These are phyloP conservation scores for Penicillium italicum DNA, from an alignment of 2,329 filamentous ascomycete genomes.

Conservation along the genomic window DNA sequence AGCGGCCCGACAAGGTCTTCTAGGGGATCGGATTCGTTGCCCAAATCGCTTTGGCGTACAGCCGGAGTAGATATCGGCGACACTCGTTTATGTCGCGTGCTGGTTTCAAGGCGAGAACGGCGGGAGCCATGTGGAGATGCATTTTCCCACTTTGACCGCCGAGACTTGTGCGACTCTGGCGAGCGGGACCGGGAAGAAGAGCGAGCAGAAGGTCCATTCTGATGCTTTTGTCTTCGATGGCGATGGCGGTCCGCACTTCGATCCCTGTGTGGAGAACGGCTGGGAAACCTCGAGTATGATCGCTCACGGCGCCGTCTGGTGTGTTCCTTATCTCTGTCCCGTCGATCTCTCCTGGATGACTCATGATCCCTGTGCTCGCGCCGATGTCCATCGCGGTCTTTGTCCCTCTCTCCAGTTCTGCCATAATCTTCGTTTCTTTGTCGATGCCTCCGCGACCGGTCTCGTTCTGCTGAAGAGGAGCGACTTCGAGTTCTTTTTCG, in stretches of 20 bases:
- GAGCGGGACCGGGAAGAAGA: slow-evolving; percentile 10
- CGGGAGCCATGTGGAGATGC: slow-evolving; percentile 1
- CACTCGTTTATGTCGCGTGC: neutral
- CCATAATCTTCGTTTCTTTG: slow-evolving; percentile 22
- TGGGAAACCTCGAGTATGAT: slow-evolving; percentile 21
- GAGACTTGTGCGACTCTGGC: neutral
- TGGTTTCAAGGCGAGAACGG: slow-evolving; percentile 4
- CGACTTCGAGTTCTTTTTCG: slow-evolving; percentile 29
- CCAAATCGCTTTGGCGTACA: slow-evolving; percentile 9
- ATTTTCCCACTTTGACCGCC: slow-evolving; percentile 2
- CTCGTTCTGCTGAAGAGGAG: slow-evolving; percentile 26
- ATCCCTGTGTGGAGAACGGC: slow-evolving; percentile 22
- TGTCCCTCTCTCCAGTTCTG: slow-evolving; percentile 15
- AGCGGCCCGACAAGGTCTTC: slow-evolving; percentile 72
- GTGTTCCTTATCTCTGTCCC: slow-evolving; percentile 10
- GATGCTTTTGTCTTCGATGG: slow-evolving; percentile 26
- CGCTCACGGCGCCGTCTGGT: slow-evolving; percentile 5
- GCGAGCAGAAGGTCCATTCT: slow-evolving; percentile 22
- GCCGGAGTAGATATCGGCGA: slow-evolving; percentile 1
- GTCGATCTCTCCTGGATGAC: slow-evolving; percentile 14
- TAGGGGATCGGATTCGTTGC: slow-evolving; percentile 62
- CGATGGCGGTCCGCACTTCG: slow-evolving; percentile 17
- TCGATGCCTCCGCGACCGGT: slow-evolving; percentile 24
- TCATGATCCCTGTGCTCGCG: slow-evolving; percentile 13
- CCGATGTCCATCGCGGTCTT: slow-evolving; percentile 15